Base-by-base conservation (phyloP, 2,329 filamentous ascomycete species). In the Pezizomycotina sp. region DNA sequence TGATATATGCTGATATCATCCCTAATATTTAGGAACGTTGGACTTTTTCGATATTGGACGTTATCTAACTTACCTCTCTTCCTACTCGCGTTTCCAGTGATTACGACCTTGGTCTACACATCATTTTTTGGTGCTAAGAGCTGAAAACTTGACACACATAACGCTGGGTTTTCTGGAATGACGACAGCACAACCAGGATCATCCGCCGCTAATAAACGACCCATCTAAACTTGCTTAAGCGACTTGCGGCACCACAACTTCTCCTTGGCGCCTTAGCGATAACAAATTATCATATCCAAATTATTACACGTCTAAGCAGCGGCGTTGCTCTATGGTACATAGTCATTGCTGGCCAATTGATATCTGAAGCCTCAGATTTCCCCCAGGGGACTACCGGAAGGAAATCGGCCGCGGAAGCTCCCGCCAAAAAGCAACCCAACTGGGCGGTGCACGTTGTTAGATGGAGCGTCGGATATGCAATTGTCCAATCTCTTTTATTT, bases 31-130 rank as follows among this genome's bases (percentile, higher is more conserved):
- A 92, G 84, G 89, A 74, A 86, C 50, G 73, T 78, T 34, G 89
- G 89, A 0, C 77, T 92, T 48, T 66, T 95, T 33, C 69, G 69
- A 41, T 98, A 98, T 61, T 98, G 89, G 89, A 92, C 74, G 0
- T 46, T 76, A 1, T 71, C 76, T 4, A 93, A 98, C 53, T 53
- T 89, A 6, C 89, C 89, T 0, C 66, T 98, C 2, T 98, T 98
- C 58, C 51, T 84, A 14, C 66, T 98, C 7, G 84, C 84, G 1
- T 58, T 69, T 0, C 89, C 89, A 1, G 77, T 86, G 64, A 61
- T 92, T 32, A 60, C 61, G 22, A 55, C 92, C 6, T 58, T 92
- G 45, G 54, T 71, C 21, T 60, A 56, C 27, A 39, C 41, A 13
- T 40, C 36, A 12, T 25, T 36, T 4, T 29, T 38, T 18, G 28